Evolutionary conservation across 2,329 filamentous ascomycete species (phyloP), one percentile per base, ranked within the genome.

Genomic region (Pseudogymnoascus sp.): DNA sequence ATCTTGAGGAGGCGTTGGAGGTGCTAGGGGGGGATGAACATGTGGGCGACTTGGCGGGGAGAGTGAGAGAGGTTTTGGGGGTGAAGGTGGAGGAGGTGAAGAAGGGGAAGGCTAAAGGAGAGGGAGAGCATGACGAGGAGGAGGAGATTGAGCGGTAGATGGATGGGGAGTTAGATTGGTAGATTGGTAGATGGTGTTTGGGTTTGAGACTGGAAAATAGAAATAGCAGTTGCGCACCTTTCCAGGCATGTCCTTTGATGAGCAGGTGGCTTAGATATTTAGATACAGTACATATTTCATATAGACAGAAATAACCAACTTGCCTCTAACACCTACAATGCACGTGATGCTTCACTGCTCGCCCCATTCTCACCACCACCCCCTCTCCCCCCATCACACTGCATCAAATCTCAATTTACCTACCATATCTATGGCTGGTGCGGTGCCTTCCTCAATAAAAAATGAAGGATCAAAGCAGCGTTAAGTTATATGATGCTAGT

Each of bases 1-100:
- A 87, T 68, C 79, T 99, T 47, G 90, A 97, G 73, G 78, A 79
- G 64, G 90, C 91, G 6, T 80, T 99, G 68, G 76, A 86, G 65
- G 85, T 83, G 31, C 77, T 97, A 62, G 95, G 89, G 72, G 86
- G 85, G 2, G 95, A 97, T 78, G 82, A 82, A 66, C 93, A 99
- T 79, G 83, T 99, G 62, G 87, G 84, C 60, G 93, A 97, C 76
- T 78, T 99, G 69, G 91, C 90, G 15, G 76, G 79, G 64, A 83
- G 90, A 62, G 87, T 95, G 47, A 84, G 86, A 71, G 82, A 88
- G 61, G 69, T 68, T 72, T 71, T 71, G 70, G 65, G 62, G 65
- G 62, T 42, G 53, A 62, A 66, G 47, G 62, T 59, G 57, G 63
- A 66, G 61, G 64, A 61, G 66, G 63, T 65, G 65, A 19, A 5